Conservation (phyloP, 225 moss, liverwort and hornwort genomes). For the Bryum argenteum region DNA sequence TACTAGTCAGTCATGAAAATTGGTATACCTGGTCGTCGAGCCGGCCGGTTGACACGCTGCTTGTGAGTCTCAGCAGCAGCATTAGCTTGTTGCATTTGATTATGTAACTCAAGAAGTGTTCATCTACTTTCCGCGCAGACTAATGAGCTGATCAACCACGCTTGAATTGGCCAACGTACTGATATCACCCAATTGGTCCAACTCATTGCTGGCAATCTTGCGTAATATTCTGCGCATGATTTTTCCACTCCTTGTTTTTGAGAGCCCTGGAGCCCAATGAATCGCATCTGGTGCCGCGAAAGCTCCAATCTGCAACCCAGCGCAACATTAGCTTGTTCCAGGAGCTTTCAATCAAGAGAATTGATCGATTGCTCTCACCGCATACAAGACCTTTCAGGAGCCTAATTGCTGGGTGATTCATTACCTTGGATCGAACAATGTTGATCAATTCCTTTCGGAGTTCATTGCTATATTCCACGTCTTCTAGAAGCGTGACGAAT, state of each 20-base stretch:
- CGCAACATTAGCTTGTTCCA: too few species aligned
- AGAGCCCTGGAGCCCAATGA: constrained; percentile 96
- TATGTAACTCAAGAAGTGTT: constrained; percentile 57
- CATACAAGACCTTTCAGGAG: too few species aligned
- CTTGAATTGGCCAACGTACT: constrained; percentile 85
- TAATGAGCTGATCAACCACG: constrained; percentile 89
- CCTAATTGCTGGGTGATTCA: neutral
- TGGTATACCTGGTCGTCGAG: constrained; percentile 98
- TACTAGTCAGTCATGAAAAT: constrained; percentile 29
- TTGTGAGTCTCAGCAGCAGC: constrained; percentile 75
- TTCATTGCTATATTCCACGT: constrained; percentile 69
- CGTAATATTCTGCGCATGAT: constrained; percentile 96
- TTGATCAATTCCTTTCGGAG: constrained; percentile 63
- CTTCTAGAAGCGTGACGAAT: constrained; percentile 85
- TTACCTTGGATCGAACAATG: constrained; percentile 75
- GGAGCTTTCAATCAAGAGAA: too few species aligned
- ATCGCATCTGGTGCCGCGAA: constrained; percentile 88
- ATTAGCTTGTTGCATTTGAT: constrained; percentile 85
- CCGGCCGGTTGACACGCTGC: constrained; percentile 81
- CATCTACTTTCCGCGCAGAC: constrained; percentile 50
- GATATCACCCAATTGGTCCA: constrained; percentile 88
- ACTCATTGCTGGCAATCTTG: constrained; percentile 88
- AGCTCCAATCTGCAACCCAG: constrained; percentile 84
- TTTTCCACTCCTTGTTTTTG: constrained; percentile 96
- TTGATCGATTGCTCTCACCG: too few species aligned